A percentile compares a stretch with the other conserved stretches of the same genome.
These are phyloP conservation scores for Naganishia vaughanmartiniae DNA, from an alignment of 768 basidiomycete species.

Conservation along the genomic window DNA sequence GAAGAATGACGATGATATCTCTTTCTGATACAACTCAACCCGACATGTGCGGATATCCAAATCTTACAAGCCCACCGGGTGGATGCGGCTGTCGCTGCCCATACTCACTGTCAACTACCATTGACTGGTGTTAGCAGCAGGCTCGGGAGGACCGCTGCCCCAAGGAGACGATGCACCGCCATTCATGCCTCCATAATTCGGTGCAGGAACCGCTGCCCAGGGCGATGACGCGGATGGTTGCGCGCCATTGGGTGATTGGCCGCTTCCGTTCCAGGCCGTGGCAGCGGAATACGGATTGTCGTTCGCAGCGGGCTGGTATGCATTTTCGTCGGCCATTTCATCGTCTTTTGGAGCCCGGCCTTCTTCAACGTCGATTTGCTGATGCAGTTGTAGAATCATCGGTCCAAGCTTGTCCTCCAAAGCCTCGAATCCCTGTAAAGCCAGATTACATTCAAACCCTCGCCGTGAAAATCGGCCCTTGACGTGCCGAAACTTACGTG, in stretches of 20 bases:
- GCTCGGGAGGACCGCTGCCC: slow-evolving; percentile 1
- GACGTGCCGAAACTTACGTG: slow-evolving; percentile 12
- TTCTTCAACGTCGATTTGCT: slow-evolving; percentile 21
- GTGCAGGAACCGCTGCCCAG: not conserved
- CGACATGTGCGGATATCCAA: not conserved
- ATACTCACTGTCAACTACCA: not conserved
- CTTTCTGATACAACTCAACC: not conserved
- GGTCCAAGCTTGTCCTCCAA: slow-evolving; percentile 33
- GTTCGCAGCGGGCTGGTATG: not conserved
- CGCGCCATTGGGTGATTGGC: not conserved
- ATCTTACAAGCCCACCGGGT: too few species aligned
- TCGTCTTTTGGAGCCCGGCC: slow-evolving; percentile 20
- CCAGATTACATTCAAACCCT: not conserved
- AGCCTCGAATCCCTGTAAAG: slow-evolving; percentile 31
- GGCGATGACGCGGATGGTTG: not conserved
- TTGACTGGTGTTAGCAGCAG: not conserved
- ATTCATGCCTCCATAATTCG: not conserved
- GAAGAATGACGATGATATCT: too few species aligned
- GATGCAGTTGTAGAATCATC: slow-evolving; percentile 25
- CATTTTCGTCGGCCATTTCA: slow-evolving; percentile 17
- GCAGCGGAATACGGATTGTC: not conserved
- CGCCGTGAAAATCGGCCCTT: too few species aligned
- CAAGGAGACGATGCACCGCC: slow-evolving; percentile 14
- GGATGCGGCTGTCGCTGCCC: not conserved
- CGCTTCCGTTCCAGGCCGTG: slow-evolving; percentile 1